phyloP scores from a whole-genome alignment of 2,329 filamentous ascomycete genomes.

The Hymenoscyphus linearis region DNA sequence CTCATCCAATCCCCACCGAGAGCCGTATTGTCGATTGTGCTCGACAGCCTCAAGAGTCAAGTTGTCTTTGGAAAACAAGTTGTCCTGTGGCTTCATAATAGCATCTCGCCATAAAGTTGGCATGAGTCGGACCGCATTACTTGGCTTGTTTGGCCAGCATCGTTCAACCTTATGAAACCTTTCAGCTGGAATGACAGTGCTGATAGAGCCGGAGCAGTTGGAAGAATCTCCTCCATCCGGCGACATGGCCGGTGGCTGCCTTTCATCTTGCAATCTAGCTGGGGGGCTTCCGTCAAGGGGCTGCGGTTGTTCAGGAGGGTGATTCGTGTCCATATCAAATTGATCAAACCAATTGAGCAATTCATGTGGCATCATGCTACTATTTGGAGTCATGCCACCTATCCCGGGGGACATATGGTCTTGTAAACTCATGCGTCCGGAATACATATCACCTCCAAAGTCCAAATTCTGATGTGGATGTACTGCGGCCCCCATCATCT shows the following conservation, averaged over 20 bases:
- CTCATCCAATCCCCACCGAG: constrained; percentile 35
- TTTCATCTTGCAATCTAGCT: constrained; percentile 1
- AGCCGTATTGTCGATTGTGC: constrained; percentile 28
- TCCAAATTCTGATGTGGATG: constrained; percentile 13
- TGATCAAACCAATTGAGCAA: constrained; percentile 25
- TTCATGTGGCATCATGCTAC: constrained; percentile 20
- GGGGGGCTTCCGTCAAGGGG: constrained; percentile 9
- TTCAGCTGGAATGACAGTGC: constrained; percentile 33
- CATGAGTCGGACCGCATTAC: constrained; percentile 36
- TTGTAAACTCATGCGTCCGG: constrained; percentile 13
- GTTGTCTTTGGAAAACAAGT: constrained; percentile 34
- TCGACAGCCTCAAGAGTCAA: constrained; percentile 20
- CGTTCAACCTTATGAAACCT: constrained; percentile 38
- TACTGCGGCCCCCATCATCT: constrained; percentile 14
- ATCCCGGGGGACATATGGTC: constrained; percentile 19
- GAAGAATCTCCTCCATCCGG: constrained; percentile 15
- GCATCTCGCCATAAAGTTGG: constrained; percentile 38
- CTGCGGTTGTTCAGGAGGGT: constrained; percentile 12
- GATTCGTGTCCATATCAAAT: constrained; percentile 21
- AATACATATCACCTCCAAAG: constrained; percentile 19
- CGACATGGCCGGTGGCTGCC: constrained; percentile 7
- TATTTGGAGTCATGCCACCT: constrained; percentile 16
- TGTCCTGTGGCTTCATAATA: constrained; percentile 34
- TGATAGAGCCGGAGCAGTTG: constrained; percentile 16
- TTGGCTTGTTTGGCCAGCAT: constrained; percentile 37